Evolutionary conservation across 129 eudicot genomes (phyloP), one percentile per base, ranked within the genome.

Genomic region (Tagetes erecta): DNA sequence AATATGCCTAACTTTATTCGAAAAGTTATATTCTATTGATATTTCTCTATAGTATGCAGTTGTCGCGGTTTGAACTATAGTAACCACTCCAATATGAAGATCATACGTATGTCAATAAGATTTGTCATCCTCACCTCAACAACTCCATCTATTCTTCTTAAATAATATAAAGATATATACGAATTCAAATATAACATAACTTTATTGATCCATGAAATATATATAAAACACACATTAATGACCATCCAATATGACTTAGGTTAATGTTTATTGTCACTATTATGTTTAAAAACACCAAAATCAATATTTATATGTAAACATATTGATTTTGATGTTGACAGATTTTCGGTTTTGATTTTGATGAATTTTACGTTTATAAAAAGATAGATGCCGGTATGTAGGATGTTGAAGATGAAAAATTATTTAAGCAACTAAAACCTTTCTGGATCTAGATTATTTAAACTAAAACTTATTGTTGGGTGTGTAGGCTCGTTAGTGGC

Each of bases 21-120:
- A 35, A 13, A 3, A 31, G 46, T 45, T 31, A 9, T 46, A 33
- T 45, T 30, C 20, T 3, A 31, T 31, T 9, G 4, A 45, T 20
- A n/a, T 1, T 47, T 46, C 62, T 41, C 36, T 30, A 66, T 41
- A 14, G 44, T 6, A 35, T 45, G 76, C 50, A 63, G 82, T 71
- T 71, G 40, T 78, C 42, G 66, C 42, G 66, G 62, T 78, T 72
- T 78, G 77, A 78, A 76, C 67, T 71, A 78, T 64, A 71, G 77
- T 71, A 78, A 71, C 82, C 82, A 78, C 82, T 78, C 82, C 82
- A 78, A 71, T 70, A 78, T 51, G 46, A 71, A 71, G 58, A 71
- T 71, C 67, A 8, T 60, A 78, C 62, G 71, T 78, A 76, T 70
- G 66, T 78, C 77, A 78, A 50, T 44, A 49, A 70, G 66, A 78